Evolutionary conservation across 2,329 filamentous ascomycete genomes (phyloP), one percentile per base, ranked within the genome.

Genomic region (Microdochium nivale): DNA sequence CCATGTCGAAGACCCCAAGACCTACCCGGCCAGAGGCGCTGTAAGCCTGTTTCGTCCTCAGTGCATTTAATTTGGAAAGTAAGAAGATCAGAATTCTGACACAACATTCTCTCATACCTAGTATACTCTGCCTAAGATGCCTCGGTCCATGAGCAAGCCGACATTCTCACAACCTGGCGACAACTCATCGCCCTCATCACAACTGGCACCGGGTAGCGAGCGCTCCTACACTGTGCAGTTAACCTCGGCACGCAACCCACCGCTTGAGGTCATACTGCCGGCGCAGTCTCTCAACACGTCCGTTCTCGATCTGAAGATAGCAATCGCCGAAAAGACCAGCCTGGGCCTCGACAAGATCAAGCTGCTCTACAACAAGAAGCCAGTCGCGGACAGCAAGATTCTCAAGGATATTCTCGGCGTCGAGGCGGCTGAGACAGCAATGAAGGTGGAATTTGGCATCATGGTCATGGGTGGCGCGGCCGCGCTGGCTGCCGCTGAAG

Each of bases 331-430:
- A 16, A 75, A 86, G 57, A 80, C 85, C 4, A 73, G 77, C 25
- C 78, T 88, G 52, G 77, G 83, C 2, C 69, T 81, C n/a, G 81
- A 86, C 37, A 96, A 95, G 75, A 82, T 97, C 65, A 90, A 91
- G 72, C 71, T 99, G 10, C 72, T 99, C 55, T 80, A 86, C 64
- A 88, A 88, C 68, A 95, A 94, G 74, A 95, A 96, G 69, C 92
- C 92, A 0, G 80, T 90, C 0, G 65, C 78, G 0, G 90, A 95
- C 62, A 81, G 77, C 58, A 94, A 92, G 72, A 83, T 87, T 1
- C 70, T 96, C 5, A 80, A 81, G 52, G 91, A 96, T 53, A 65
- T 95, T 1, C 59, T 91, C 1, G 76, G 75, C 0, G 25, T 13
- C 46, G 46, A 47, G 46, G 46, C 24, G 10, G 25, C 8, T 24